phyloP scores from a whole-genome alignment of 202 grass and related monocot genomes.

The Schoenoplectus triqueter region DNA sequence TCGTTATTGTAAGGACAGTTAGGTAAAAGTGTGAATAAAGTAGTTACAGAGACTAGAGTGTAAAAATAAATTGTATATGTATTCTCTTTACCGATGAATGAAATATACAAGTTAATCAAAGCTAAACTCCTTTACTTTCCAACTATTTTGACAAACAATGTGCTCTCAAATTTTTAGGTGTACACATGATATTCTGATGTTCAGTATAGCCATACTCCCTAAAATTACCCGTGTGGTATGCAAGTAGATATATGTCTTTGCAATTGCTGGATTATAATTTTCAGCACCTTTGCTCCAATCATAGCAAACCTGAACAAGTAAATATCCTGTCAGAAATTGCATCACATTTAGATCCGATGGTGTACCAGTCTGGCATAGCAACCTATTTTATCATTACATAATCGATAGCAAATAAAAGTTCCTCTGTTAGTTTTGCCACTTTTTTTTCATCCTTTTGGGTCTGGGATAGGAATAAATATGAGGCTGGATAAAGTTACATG shows the following conservation, averaged over 20 bases:
- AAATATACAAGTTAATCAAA: no score
- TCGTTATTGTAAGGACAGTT: no score
- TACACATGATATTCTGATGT: neutral
- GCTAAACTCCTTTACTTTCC: neutral
- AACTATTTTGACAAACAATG: neutral
- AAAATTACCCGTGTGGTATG: slow-evolving; percentile 74
- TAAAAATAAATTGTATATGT: no score
- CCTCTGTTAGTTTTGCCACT: neutral
- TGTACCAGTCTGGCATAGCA: neutral
- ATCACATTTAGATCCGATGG: slow-evolving; percentile 1
- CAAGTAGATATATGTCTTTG: slow-evolving; percentile 88
- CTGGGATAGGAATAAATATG: neutral
- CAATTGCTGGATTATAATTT: slow-evolving; percentile 86
- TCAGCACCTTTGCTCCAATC: slow-evolving; percentile 97
- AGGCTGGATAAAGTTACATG: neutral
- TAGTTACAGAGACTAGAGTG: no score
- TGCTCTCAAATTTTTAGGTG: no score
- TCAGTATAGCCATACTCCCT: neutral
- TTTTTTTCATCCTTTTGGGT: neutral
- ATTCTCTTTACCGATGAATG: no score
- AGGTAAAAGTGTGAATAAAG: no score
- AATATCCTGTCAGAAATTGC: neutral
- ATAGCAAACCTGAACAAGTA: slow-evolving; percentile 70
- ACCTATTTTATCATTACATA: slow-evolving; percentile 14
- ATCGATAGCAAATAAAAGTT: slow-evolving; percentile 7